Evolutionary conservation across 2,329 filamentous ascomycete species (phyloP).

Genomic region (Rhytidhysteron rufulum): DNA sequence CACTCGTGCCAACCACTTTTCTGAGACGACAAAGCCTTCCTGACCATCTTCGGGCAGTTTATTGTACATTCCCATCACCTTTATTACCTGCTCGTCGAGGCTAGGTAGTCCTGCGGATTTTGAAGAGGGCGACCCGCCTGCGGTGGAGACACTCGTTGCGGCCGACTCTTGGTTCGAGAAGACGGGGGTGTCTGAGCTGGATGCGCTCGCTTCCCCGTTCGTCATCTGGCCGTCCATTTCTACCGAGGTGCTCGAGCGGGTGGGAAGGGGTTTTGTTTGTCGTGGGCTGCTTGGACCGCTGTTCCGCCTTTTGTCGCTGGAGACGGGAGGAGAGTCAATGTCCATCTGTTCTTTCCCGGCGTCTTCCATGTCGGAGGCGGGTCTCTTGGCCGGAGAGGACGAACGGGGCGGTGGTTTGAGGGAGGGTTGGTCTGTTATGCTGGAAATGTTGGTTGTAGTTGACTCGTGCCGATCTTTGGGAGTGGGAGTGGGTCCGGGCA

Average conservation of each 20-base stretch:
- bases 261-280: constrained; percentile 21
- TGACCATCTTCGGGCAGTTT: constrained; percentile 64
- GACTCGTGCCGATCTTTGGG: constrained; percentile 20
- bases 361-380: constrained; percentile 53
- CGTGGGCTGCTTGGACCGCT: constrained; percentile 24
- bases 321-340: constrained; percentile 18
- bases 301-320: constrained; percentile 12
- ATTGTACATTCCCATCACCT: constrained; percentile 61
- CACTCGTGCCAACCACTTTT: constrained; percentile 64
- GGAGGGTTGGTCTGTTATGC: constrained; percentile 19
- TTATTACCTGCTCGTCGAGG: constrained; percentile 67
- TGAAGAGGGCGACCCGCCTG: constrained; percentile 5
- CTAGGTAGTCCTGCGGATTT: constrained; percentile 12
- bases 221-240: constrained; percentile 40
- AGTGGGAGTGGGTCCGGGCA: constrained; percentile 12
- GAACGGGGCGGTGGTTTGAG: constrained; percentile 36
- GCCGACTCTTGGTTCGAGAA: constrained; percentile 18
- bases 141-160: constrained; percentile 19
- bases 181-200: constrained; percentile 26
- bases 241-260: constrained; percentile 34
- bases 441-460: constrained; percentile 10
- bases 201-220: constrained; percentile 19
- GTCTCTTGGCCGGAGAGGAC: constrained; percentile 54
- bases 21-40: constrained; percentile 73
- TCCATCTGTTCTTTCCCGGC: constrained; percentile 28